Evolutionary conservation across 495 filamentous ascomycete genomes (phyloP), one percentile per base, ranked within the genome.

Genomic region (Penicillium paxilli): DNA sequence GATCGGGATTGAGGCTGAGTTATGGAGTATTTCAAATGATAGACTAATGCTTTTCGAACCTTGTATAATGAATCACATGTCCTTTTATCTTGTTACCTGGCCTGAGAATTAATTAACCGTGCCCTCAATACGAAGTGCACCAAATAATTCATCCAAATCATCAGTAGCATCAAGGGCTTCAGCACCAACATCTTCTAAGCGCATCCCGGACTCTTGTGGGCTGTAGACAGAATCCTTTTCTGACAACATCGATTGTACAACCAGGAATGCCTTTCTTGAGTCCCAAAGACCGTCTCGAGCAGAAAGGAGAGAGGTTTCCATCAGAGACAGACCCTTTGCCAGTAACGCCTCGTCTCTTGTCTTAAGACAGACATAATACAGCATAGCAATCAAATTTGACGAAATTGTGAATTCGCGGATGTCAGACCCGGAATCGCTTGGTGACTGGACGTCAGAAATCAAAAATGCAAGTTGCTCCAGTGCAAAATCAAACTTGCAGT

Each of bases 201-300:
- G 47, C 4, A 33, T 21, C 1, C n/a, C 22, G 19, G 20, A 21
- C 17, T 33, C 19, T 9, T 20, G 4, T 5, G 6, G 11, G 35
- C n/a, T 38, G 10, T 21, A 12, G 14, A 14, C 26, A 21, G 9
- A 20, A 16, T 16, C 4, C 2, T 35, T 25, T 14, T 35, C 26
- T 1, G 26, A 24, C 2, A 33, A 11, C 4, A 52, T 9, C 4
- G 11, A 17, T 17, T 45, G 25, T 8, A 62, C 48, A 17, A 63
- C 49, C 20, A 17, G 23, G 2, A 16, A 47, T 17, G 47, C 60
- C 11, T 28, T 51, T 0, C 42, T 25, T 6, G 58, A 53, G 38
- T 67, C 56, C 60, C 58, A 64, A n/a, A 62, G 55, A 1, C 61
- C 61, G 17, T 67, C 64, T 30, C 54, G 54, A 9, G 50, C 33